phyloP scores from a whole-genome alignment of 225 moss, liverwort and hornwort species.

The Lunularia cruciata region DNA sequence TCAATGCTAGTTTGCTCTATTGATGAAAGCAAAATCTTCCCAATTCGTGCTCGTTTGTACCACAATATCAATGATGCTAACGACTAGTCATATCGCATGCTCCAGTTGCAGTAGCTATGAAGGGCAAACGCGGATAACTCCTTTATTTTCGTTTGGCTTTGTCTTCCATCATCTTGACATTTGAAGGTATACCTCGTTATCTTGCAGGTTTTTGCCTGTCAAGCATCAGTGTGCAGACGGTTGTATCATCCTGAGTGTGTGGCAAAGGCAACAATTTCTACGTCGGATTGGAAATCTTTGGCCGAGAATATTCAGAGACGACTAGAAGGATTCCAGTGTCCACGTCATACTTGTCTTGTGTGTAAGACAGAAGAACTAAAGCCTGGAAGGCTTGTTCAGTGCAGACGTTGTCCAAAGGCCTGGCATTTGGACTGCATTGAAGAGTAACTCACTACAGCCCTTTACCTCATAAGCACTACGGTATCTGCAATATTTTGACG shows the following conservation, averaged over 20 bases:
- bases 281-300: conserved; percentile 9
- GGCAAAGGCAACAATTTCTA: conserved; percentile 1
- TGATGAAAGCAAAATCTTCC: too few species aligned
- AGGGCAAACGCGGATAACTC: too few species aligned
- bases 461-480: too few species aligned
- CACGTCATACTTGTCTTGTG: conserved; percentile 32
- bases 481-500: too few species aligned
- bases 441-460: conserved; percentile 4
- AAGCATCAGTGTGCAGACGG: conserved; percentile 21
- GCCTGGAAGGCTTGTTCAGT: conserved; percentile 37
- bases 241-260: conserved; percentile 32
- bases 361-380: conserved; percentile 22
- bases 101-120: too few species aligned
- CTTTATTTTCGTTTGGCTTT: too few species aligned
- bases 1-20: too few species aligned
- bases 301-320: conserved; percentile 25
- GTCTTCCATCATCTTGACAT: too few species aligned
- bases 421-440: conserved; percentile 32
- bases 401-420: conserved; percentile 41
- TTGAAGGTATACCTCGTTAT: too few species aligned
- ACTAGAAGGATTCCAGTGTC: conserved; percentile 19
- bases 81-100: too few species aligned
- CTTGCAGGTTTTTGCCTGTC: conserved; percentile 32
- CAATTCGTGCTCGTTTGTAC: too few species aligned
- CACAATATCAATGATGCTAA: too few species aligned